Percentiles rank a stretch among this genome's conserved stretches.
Evolutionary conservation across 371 early-diverging fungal genomes (phyloP).

Genomic region (Circinella minor): DNA sequence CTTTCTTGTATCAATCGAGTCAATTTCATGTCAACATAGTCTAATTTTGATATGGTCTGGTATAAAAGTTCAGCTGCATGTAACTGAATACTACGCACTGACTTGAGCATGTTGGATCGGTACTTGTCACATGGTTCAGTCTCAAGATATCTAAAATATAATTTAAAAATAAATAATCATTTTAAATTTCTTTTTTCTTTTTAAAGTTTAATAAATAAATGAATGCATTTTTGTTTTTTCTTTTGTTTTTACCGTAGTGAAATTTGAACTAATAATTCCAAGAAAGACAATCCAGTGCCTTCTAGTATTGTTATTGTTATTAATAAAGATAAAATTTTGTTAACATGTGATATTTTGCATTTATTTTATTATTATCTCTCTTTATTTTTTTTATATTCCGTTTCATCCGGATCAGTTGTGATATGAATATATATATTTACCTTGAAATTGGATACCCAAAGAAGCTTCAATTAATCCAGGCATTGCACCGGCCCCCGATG

Average conservation of each 20-base stretch:
- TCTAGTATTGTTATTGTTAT: background rate
- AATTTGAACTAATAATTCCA: conserved; percentile 46
- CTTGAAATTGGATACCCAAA: conserved; percentile 23
- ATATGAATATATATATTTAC: background rate
- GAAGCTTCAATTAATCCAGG: conserved; percentile 22
- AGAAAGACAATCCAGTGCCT: conserved; percentile 28
- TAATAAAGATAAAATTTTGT: background rate
- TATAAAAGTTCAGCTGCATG: conserved; percentile 68
- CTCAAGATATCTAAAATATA: conserved; percentile 49
- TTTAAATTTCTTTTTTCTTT: background rate
- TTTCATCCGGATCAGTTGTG: no score
- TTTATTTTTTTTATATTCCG: background rate
- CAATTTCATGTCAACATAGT: conserved; percentile 56
- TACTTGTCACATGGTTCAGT: conserved; percentile 39
- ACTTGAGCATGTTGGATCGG: conserved; percentile 26
- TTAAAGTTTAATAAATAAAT: background rate
- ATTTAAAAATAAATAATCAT: conserved; percentile 6
- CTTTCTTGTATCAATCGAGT: conserved; percentile 61
- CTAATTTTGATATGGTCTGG: conserved; percentile 60
- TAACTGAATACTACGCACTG: conserved; percentile 59
- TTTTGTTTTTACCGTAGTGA: conserved; percentile 11
- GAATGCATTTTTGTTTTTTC: no score
- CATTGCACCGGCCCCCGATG: conserved; percentile 23
- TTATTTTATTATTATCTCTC: background rate
- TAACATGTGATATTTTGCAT: background rate